Evolutionary conservation across 2,329 filamentous ascomycete species (phyloP).

Genomic region (Exophiala viscosa): DNA sequence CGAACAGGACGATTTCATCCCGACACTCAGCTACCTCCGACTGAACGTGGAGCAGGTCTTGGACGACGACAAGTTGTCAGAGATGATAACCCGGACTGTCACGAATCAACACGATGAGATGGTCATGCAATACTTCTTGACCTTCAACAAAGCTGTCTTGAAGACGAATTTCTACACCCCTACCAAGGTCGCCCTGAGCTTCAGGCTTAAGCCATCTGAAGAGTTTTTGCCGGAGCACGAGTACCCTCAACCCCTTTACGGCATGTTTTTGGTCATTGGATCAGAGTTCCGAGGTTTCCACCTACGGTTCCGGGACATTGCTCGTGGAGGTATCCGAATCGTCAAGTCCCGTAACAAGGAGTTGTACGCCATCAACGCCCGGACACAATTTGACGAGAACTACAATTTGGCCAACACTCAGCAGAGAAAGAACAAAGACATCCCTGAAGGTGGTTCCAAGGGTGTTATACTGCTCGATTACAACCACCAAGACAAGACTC

Average conservation of each 20-base stretch:
- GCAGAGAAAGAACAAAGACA: constrained; percentile 99
- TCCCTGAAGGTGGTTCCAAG: constrained; percentile 96
- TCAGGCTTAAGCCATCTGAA: constrained; percentile 74
- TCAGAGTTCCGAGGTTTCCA: constrained; percentile 97
- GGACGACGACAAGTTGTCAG: constrained; percentile 68
- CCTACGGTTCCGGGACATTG: constrained; percentile 93
- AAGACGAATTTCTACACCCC: constrained; percentile 99
- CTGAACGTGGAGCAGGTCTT: constrained; percentile 69
- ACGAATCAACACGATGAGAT: constrained; percentile 94
- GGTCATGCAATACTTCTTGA: constrained; percentile 94
- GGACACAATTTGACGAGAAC: constrained; percentile 96
- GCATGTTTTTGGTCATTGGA: constrained; percentile 98
- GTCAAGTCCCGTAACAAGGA: constrained; percentile 97
- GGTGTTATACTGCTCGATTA: constrained; percentile 93
- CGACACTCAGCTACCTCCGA: constrained; percentile 64
- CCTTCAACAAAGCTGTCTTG: constrained; percentile 88
- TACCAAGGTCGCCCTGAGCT: constrained; percentile 96
- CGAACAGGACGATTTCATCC: constrained; percentile 65
- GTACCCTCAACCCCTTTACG: constrained; percentile 89
- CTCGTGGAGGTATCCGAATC: constrained; percentile 94
- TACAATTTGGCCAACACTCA: constrained; percentile 98
- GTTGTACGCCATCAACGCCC: constrained; percentile 91
- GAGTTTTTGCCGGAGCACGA: constrained; percentile 83
- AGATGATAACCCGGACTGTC: constrained; percentile 73
- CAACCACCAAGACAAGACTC: constrained; percentile 87